Evolutionary conservation across 192 early-diverging fungal genomes (phyloP), one percentile per base, ranked within the genome.

Genomic region (Phycomyces blakesleeanus): DNA sequence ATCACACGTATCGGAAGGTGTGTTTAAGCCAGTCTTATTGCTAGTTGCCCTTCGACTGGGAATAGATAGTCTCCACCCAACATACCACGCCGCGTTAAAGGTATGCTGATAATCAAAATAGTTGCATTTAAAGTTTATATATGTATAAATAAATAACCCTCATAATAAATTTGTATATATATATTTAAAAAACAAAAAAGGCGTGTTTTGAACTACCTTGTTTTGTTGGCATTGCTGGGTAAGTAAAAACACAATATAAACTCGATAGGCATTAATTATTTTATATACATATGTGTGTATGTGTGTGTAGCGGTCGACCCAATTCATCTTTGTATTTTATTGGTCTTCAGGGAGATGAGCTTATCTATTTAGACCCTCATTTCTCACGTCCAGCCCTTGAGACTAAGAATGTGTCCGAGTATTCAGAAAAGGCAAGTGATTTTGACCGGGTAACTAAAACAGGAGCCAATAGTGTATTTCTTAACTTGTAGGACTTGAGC

Each of bases 301-400:
- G 16, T 42, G 1, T 20, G 12, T 9, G 10, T 44, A 90, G 89
- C 18, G 97, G 97, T 10, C 78, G 88, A 50, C 97, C 97, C n/a
- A 91, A 92, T 9, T 97, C 97, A 1, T 96, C 95, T 0, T 74
- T 93, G 51, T 98, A 92, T 73, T 97, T 98, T 80, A 83, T 93
- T 27, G 95, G 95, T 22, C 80, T 87, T 41, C 86, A 93, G 77
- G 88, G 76, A 24, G 79, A 87, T 68, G 87, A 91, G 22, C 67
- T 98, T 12, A 78, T 96, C 5, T 98, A 96, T 66, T 78, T 95
- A 42, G 97, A 98, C 64, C 95, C 97, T 21, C 97, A 98, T 72
- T 89, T 83, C 61, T 86, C 90, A 20, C 84, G 94, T 20, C 86
- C 87, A 18, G 77, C 82, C 2, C 69, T 88, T 29, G 80, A 81